These are phyloP conservation scores for Clavispora asparagi DNA, from an alignment of 805 yeast genomes.

Conservation along the genomic window DNA sequence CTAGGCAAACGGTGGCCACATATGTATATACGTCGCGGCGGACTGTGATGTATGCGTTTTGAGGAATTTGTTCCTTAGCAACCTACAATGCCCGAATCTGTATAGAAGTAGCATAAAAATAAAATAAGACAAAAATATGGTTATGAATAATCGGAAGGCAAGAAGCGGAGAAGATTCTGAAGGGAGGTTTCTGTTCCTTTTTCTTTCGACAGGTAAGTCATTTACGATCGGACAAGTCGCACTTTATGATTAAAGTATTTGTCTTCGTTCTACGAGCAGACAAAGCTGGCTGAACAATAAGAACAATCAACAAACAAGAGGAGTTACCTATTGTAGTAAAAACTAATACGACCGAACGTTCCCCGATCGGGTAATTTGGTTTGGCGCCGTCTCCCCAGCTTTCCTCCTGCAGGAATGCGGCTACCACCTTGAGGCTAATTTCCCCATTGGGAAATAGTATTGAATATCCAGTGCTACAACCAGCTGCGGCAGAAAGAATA, in stretches of 20 bases:
- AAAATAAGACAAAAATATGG: not conserved
- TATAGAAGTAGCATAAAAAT: no score
- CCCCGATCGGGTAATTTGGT: not conserved
- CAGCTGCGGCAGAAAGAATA: not conserved
- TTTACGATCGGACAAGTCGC: no score
- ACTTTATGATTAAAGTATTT: no score
- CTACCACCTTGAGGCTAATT: not conserved
- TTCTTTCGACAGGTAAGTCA: no score
- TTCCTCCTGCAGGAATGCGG: not conserved
- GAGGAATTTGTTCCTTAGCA: no score
- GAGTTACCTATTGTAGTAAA: not conserved
- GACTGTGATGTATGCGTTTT: no score
- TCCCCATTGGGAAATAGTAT: constrained; percentile 3
- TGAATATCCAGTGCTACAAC: not conserved
- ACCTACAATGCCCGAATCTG: no score
- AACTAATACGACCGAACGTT: not conserved
- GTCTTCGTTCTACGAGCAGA: not conserved
- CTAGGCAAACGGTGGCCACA: no score
- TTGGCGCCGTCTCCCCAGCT: not conserved
- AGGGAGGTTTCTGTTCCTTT: not conserved
- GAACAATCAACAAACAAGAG: not conserved
- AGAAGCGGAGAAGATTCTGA: not conserved
- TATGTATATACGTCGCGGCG: no score
- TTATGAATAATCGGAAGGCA: not conserved
- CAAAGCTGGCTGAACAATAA: not conserved